phyloP scores from a whole-genome alignment of 1,139 yeast species.

The Sporopachydermia cereana region DNA sequence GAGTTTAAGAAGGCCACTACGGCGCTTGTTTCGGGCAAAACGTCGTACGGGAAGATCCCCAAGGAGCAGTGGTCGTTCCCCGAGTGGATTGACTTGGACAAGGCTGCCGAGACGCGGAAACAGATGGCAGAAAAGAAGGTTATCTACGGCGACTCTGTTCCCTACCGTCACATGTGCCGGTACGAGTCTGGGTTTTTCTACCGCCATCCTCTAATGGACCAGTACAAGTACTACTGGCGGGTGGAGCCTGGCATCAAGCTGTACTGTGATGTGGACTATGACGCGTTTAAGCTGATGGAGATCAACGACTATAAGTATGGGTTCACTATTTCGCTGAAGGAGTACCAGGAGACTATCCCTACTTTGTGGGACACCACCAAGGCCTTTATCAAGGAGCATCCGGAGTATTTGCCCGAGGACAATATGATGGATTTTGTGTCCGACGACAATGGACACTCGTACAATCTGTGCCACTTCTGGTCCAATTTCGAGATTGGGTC shows the following conservation, averaged over 20 bases:
- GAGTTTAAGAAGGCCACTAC: slow-evolving; percentile 42
- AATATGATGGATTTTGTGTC: slow-evolving; percentile 66
- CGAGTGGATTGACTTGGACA: slow-evolving; percentile 48
- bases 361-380: slow-evolving; percentile 75
- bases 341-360: slow-evolving; percentile 67
- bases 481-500: slow-evolving; percentile 76
- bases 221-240: slow-evolving; percentile 86
- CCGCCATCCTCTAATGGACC: slow-evolving; percentile 58
- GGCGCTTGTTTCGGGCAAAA: slow-evolving; percentile 45
- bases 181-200: slow-evolving; percentile 85
- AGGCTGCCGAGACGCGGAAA: slow-evolving; percentile 38
- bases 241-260: slow-evolving; percentile 80
- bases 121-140: slow-evolving; percentile 38
- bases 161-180: slow-evolving; percentile 83
- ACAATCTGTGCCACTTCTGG: slow-evolving; percentile 83
- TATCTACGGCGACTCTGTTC: slow-evolving; percentile 50
- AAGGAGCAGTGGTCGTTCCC: slow-evolving; percentile 66
- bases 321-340: slow-evolving; percentile 75
- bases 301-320: slow-evolving; percentile 65
- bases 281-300: slow-evolving; percentile 70
- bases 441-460: slow-evolving; percentile 53
- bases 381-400: slow-evolving; percentile 50
- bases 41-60: slow-evolving; percentile 50
- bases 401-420: slow-evolving; percentile 51
- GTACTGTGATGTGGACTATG: slow-evolving; percentile 73